phyloP scores from a whole-genome alignment of 2,329 filamentous ascomycete genomes.

The Setomelanomma holmii region DNA sequence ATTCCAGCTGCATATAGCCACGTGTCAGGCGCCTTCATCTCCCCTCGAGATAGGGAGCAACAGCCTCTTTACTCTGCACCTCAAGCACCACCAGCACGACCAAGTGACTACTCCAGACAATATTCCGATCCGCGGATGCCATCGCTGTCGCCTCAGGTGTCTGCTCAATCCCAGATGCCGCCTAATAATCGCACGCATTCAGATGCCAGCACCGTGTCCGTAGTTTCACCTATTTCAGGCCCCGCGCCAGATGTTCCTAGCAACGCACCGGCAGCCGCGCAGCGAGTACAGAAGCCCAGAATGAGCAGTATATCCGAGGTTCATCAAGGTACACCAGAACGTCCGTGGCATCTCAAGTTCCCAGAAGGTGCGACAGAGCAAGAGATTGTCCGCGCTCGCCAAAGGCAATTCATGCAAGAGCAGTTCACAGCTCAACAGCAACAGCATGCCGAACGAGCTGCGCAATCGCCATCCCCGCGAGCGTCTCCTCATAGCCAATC shows the following conservation, averaged over 20 bases:
- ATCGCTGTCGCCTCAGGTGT: constrained; percentile 42
- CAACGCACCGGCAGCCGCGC: constrained; percentile 15
- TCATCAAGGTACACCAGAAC: constrained; percentile 26
- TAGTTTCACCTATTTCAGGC: constrained; percentile 40
- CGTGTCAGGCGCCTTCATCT: constrained; percentile 40
- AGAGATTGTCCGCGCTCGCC: constrained; percentile 46
- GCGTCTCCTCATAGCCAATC: constrained; percentile 30
- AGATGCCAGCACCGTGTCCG: constrained; percentile 35
- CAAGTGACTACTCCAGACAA: constrained; percentile 25
- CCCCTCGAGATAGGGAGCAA: constrained; percentile 25
- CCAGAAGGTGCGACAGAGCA: constrained; percentile 45
- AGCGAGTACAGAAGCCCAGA: constrained; percentile 32
- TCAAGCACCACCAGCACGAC: constrained; percentile 9
- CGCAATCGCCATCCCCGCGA: constrained; percentile 41
- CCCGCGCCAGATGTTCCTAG: constrained; percentile 25
- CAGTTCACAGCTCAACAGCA: constrained; percentile 43
- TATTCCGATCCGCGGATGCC: constrained; percentile 41
- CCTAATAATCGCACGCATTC: constrained; percentile 34
- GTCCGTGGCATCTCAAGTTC: constrained; percentile 44
- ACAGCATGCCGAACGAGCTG: constrained; percentile 37
- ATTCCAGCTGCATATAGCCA: constrained; percentile 46
- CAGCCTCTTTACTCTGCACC: constrained; percentile 21
- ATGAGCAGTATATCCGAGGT: constrained; percentile 48
- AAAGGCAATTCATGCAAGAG: constrained; percentile 45
- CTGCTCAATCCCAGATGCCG: constrained; percentile 34